Evolutionary conservation across 2,329 filamentous ascomycete species (phyloP).

Genomic region (Fusarium poae): DNA sequence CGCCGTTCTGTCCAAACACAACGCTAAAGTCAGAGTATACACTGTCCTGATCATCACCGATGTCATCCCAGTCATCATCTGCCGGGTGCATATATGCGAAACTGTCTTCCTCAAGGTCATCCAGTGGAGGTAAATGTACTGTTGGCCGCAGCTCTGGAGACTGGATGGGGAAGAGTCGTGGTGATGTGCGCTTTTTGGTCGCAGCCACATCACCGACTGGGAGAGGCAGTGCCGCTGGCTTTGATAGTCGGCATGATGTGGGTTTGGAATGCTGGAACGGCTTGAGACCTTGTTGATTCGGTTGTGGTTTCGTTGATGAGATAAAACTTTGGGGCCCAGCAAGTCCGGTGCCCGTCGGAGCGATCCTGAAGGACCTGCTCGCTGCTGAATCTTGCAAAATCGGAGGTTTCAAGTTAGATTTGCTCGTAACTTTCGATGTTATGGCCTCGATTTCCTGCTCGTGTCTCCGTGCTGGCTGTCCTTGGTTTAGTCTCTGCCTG

Average conservation of each 20-base stretch:
- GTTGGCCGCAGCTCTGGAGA: conserved; percentile 54
- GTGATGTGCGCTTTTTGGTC: conserved; percentile 48
- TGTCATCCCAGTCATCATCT: conserved; percentile 60
- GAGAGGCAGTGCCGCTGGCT: conserved; percentile 49
- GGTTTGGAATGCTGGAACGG: conserved; percentile 36
- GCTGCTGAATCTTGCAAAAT: conserved; percentile 41
- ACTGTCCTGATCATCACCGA: conserved; percentile 60
- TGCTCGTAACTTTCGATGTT: conserved; percentile 37
- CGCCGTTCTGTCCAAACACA: conserved; percentile 59
- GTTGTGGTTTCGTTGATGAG: conserved; percentile 20
- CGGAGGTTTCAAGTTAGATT: conserved; percentile 43
- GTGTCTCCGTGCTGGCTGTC: conserved; percentile 50
- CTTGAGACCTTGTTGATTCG: conserved; percentile 13
- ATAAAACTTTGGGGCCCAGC: conserved; percentile 18
- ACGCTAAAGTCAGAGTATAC: conserved; percentile 69
- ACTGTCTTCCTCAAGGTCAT: conserved; percentile 60
- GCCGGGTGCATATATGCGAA: conserved; percentile 63
- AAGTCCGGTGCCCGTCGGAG: conserved; percentile 24
- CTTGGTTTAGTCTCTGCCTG: conserved; percentile 58
- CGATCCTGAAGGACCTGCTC: conserved; percentile 36
- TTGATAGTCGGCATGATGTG: conserved; percentile 48
- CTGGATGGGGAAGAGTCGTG: conserved; percentile 51
- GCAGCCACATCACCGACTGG: conserved; percentile 47
- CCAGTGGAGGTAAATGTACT: conserved; percentile 38
- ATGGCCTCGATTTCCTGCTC: conserved; percentile 44